Conservation (phyloP, 345 rosid genomes). For the Sonneratia caseolaris region DNA sequence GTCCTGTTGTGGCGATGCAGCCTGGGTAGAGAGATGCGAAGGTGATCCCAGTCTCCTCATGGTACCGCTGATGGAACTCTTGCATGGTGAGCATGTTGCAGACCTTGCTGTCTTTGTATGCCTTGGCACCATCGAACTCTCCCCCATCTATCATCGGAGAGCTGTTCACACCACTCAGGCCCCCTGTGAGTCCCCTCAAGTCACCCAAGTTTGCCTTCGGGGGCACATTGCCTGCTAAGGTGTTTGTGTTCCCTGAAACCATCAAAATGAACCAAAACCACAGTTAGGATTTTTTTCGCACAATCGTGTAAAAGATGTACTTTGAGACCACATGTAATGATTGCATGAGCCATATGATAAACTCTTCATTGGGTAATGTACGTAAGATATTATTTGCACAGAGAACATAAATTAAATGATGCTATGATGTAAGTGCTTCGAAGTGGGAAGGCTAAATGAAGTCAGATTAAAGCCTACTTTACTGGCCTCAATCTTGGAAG, state of each 20-base stretch:
- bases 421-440: too few relatives aligned
- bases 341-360: too few relatives aligned
- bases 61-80: slow-evolving; percentile 86
- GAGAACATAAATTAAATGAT: too few relatives aligned
- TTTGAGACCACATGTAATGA: too few relatives aligned
- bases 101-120: slow-evolving; percentile 97
- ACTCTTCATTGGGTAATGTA: too few relatives aligned
- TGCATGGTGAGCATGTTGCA: slow-evolving; percentile 98
- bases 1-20: slow-evolving; percentile 93
- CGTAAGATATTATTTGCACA: too few relatives aligned
- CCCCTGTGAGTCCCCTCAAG: slow-evolving; percentile 79
- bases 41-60: slow-evolving; percentile 77
- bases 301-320: not conserved
- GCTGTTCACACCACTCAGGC: slow-evolving; percentile 60
- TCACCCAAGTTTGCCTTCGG: slow-evolving; percentile 96
- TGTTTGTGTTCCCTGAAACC: slow-evolving; percentile 72
- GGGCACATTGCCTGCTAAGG: slow-evolving; percentile 94
- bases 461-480: too few relatives aligned
- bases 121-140: slow-evolving; percentile 88
- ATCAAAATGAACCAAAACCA: not conserved
- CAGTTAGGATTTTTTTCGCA: not conserved
- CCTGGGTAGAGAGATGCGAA: slow-evolving; percentile 96
- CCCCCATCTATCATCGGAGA: slow-evolving; percentile 94
- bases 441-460: too few relatives aligned
- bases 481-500: too few relatives aligned